phyloP scores from a whole-genome alignment of 2,329 filamentous ascomycete species.

The Nemania sp. region DNA sequence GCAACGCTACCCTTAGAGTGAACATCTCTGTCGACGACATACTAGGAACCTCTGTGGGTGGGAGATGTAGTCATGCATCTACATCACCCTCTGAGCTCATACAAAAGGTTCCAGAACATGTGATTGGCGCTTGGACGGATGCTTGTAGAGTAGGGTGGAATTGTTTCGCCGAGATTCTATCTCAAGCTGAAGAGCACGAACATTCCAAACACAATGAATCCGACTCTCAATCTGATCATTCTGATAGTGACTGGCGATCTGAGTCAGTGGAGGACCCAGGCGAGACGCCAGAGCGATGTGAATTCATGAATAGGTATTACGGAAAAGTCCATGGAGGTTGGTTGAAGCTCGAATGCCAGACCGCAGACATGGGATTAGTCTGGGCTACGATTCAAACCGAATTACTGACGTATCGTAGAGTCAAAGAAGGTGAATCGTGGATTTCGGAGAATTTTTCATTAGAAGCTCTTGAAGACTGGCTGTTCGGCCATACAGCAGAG shows the following conservation, averaged over 20 bases:
- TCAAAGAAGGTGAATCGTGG: not conserved
- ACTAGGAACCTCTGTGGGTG: not conserved
- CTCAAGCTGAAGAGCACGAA: not conserved
- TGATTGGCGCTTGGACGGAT: constrained; percentile 1
- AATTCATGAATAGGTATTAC: not conserved
- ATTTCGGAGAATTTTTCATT: constrained; percentile 5
- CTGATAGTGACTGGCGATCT: not conserved
- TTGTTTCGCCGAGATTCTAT: not conserved
- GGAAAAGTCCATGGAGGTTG: not conserved
- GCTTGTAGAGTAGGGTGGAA: constrained; percentile 13
- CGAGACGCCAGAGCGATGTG: not conserved
- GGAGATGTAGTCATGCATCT: not conserved
- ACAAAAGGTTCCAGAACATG: not conserved
- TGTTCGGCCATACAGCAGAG: not conserved
- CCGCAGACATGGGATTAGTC: constrained; percentile 4
- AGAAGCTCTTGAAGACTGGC: constrained; percentile 1
- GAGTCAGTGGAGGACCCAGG: no score
- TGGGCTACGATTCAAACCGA: constrained; percentile 21
- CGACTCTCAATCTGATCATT: not conserved
- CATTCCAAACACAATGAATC: no score
- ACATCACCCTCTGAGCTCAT: constrained; percentile 2
- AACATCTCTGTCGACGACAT: constrained; percentile 15
- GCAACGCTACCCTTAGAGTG: constrained; percentile 30
- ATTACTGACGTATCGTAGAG: constrained; percentile 14
- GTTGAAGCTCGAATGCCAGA: constrained; percentile 1